Conservation (phyloP, 2,329 filamentous ascomycete species). For the Colletotrichum nymphaeae region DNA sequence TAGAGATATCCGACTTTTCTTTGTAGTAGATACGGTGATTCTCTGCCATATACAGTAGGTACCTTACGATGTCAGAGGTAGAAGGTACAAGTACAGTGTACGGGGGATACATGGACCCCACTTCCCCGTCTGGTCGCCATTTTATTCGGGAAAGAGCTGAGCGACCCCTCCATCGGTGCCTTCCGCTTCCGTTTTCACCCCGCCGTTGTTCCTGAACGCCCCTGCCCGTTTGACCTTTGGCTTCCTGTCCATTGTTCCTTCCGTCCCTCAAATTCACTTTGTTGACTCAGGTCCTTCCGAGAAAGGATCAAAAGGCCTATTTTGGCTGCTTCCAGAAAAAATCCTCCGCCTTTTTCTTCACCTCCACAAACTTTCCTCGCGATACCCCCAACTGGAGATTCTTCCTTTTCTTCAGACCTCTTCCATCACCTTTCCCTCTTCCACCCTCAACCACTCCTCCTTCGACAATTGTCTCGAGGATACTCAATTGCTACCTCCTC, state of each 20-base stretch:
- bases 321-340: too few species aligned
- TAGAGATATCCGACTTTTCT: too few species aligned
- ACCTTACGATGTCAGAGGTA: too few species aligned
- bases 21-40: too few species aligned
- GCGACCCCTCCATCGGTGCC: slow-evolving; percentile 27
- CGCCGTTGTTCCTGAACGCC: slow-evolving; percentile 15
- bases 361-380: not conserved
- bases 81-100: not conserved
- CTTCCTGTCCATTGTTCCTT: not conserved
- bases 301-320: not conserved
- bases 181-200: slow-evolving; percentile 23
- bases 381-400: slow-evolving; percentile 10
- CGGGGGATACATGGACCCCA: not conserved
- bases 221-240: not conserved
- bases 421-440: not conserved
- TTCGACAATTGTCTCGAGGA: not conserved
- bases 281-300: not conserved
- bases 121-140: slow-evolving; percentile 12
- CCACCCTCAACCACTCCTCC: not conserved
- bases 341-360: too few species aligned
- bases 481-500: not conserved
- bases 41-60: too few species aligned
- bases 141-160: slow-evolving; percentile 16
- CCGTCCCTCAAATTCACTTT: slow-evolving; percentile 17
- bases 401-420: not conserved